Base-by-base conservation (phyloP, 2,329 filamentous ascomycete species). In the Aspergillus quadricinctus region DNA sequence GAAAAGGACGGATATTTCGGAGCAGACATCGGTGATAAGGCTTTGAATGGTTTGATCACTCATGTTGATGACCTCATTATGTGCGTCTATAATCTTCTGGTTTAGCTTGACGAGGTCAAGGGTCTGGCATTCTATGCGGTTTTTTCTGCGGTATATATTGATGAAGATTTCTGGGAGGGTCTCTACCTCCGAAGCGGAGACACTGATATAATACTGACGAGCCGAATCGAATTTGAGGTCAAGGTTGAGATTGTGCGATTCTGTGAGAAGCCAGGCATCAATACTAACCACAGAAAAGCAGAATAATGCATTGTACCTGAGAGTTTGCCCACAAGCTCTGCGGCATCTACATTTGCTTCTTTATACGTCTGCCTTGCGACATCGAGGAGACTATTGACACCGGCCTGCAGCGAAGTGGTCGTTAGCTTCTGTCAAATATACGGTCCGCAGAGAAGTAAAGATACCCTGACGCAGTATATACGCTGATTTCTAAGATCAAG, bases 341-440 rank as follows among this genome's bases (percentile, higher is more conserved):
- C 83, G 3, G 90, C 84, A 70, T 96, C 90, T 50, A 88, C 83
- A 4, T 87, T 94, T 1, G 88, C 85, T 70, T 97, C 93, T 65
- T 94, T 95, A 75, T 94, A 97, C 0, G 90, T 91, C 66, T 92
- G 88, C 4, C 92, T 84, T 35, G 91, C 90, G 40, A 97, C 89
- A 73, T 97, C 93, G 3, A 97, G 83, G 55, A 97, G 82, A 2
- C 90, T 90, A 64, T 90, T 92, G 45, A 94, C 85, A 0, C 90
- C 90, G 48, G 90, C 85, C 82, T 90, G 62, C 21, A 14, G 21
- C 5, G 11, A 14, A 11, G 10, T 37, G 5, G 31, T 37, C 31
- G 2, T 37, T 37, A 37, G 31, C 14, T 37, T 17, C 31, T 37
- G 31, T 46, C 43, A 46, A 14, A 46, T 14, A 46, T 46, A 25